Evolutionary conservation across 2,329 filamentous ascomycete genomes (phyloP).

Genomic region (Magnaporthiopsis rhizophila): DNA sequence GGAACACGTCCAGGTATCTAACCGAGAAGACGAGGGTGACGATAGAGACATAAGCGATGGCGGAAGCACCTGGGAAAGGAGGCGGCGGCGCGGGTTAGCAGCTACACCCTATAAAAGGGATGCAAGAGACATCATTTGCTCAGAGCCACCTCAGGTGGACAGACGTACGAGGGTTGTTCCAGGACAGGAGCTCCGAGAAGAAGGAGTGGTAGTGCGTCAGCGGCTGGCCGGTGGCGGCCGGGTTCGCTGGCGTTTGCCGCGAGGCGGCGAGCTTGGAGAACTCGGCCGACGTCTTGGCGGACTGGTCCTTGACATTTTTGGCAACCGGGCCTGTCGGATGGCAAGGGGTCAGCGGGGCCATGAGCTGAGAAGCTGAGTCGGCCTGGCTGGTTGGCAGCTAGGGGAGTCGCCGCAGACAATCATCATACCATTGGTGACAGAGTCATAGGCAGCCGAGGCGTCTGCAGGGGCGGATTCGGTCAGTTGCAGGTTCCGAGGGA

Average conservation of each 20-base stretch:
- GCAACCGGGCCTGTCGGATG: slow-evolving; percentile 44
- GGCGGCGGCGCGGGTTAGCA: slow-evolving; percentile 2
- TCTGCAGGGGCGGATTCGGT: slow-evolving; percentile 24
- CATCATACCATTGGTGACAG: slow-evolving; percentile 38
- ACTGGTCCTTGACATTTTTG: slow-evolving; percentile 49
- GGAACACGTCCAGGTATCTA: slow-evolving; percentile 58
- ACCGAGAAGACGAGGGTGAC: slow-evolving; percentile 53
- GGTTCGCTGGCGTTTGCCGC: slow-evolving; percentile 44
- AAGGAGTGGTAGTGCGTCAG: slow-evolving; percentile 65
- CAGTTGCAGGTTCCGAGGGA: background rate
- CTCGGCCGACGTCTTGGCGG: slow-evolving; percentile 46
- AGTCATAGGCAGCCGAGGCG: slow-evolving; percentile 39
- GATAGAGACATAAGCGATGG: slow-evolving; percentile 52
- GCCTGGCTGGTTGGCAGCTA: background rate
- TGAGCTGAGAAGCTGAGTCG: background rate
- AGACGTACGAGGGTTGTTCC: slow-evolving; percentile 57
- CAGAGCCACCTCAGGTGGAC: background rate
- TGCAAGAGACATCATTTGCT: background rate
- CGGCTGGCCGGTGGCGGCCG: slow-evolving; percentile 52
- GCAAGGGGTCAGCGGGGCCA: slow-evolving; percentile 8
- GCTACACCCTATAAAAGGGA: slow-evolving; percentile 17
- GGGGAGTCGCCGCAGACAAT: too few species aligned
- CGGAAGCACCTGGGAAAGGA: slow-evolving; percentile 47
- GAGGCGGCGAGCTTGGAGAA: slow-evolving; percentile 50
- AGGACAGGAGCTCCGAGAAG: slow-evolving; percentile 61